Conservation (phyloP, 495 filamentous ascomycete genomes). For the Xylaria sp. region DNA sequence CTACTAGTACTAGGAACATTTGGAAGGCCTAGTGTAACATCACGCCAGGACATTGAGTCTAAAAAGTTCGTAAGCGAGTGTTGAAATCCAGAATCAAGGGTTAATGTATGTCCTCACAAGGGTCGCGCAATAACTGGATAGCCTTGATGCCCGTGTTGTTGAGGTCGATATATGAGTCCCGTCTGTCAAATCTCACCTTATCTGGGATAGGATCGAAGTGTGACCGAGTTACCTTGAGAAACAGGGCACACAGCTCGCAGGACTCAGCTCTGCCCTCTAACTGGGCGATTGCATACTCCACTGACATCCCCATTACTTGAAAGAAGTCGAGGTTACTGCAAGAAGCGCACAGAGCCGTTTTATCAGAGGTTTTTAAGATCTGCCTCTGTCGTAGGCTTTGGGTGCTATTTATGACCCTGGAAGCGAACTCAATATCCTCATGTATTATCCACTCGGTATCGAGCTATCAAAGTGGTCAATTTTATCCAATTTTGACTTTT, state of each 20-base stretch:
- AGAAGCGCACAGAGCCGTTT: not conserved
- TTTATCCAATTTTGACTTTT: no score
- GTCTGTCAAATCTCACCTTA: not conserved
- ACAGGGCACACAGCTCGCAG: no score
- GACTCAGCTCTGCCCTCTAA: not conserved
- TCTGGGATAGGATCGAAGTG: no score
- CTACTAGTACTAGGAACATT: no score
- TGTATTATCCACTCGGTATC: not conserved
- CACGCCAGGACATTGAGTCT: not conserved
- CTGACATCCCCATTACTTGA: constrained; percentile 2
- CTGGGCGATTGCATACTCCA: not conserved
- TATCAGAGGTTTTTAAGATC: not conserved
- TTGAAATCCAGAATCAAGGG: not conserved
- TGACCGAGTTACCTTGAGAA: no score
- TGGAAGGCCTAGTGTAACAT: no score
- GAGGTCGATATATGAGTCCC: constrained; percentile 2
- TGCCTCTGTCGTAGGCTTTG: not conserved
- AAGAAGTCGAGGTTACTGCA: not conserved
- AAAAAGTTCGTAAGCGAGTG: constrained; percentile 1
- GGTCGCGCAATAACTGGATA: not conserved
- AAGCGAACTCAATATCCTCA: not conserved
- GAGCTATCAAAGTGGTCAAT: not conserved
- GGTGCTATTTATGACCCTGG: not conserved
- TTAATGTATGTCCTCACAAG: not conserved
- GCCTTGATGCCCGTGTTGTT: not conserved